Base-by-base conservation (phyloP, 768 basidiomycete genomes). In the Epithele typhae region DNA sequence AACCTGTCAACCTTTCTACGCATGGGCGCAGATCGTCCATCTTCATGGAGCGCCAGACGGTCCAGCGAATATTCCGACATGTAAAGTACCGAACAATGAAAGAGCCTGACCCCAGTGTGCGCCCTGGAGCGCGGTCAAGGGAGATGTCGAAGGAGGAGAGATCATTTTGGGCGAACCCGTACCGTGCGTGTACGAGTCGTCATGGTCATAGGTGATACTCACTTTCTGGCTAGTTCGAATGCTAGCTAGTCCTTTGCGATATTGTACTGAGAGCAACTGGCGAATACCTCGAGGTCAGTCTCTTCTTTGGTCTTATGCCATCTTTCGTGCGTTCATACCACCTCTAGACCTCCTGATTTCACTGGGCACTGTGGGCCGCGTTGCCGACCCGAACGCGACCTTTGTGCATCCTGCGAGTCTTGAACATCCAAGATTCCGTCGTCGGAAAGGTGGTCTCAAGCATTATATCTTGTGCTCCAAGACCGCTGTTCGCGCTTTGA, bases 151-250 rank as follows among this genome's bases (percentile, higher is more conserved):
- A 59, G 34, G 68, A 78, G 55, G 87, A 90, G 66, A 68, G 76
- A 53, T 62, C 63, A 22, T 87, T 82, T 78, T 84, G 78, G 78
- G 74, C 84, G 10, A 87, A 78, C 59, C 87, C 88, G 45, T 92
- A 89, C 64, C 70, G 87, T 90, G 66, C 51, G 67, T 68, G 32
- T 45, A 36, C 22, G 27, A 21, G 27, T 10, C 33, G 5, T 35
- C 19, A 23, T 12, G 9, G 3, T 8, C 8, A 11, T 1, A 5
- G 1, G 17, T 37, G 34, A 37, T 35, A 32, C 47, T 52, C 34
- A 51, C 37, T 41, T 43, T 43, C 37, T 9, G 35, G 46, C 30
- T 23, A 87, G 86, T 90, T 10, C 76, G 87, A 43, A 88, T 91
- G 82, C 60, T 90, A 5, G 68, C 78, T 5, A 76, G 76, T 22